Percentiles rank a stretch among this genome's conserved stretches.
Evolutionary conservation across 2,329 filamentous ascomycete genomes (phyloP).

Genomic region (Xylariaceae sp.): DNA sequence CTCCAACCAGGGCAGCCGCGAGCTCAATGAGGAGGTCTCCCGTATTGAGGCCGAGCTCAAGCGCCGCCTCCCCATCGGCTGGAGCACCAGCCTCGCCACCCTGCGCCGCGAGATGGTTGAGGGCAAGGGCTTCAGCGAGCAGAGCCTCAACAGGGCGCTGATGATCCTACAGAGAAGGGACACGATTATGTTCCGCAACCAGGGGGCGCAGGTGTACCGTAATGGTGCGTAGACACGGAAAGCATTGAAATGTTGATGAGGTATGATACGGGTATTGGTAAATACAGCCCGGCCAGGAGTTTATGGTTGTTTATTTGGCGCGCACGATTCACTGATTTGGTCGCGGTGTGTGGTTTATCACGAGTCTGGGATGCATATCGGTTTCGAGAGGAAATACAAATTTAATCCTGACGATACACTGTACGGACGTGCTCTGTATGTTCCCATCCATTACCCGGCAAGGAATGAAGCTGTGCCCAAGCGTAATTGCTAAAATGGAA

Average conservation of each 20-base stretch:
- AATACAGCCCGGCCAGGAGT: conserved; percentile 9
- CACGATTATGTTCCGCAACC: conserved; percentile 76
- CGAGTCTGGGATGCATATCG: conserved; percentile 4
- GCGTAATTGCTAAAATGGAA: too few species aligned
- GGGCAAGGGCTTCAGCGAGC: conserved; percentile 83
- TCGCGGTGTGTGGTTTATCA: conserved; percentile 5
- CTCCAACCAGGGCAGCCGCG: conserved; percentile 71
- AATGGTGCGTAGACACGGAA: conserved; percentile 53
- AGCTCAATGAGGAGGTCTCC: conserved; percentile 83
- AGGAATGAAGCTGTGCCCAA: too few species aligned
- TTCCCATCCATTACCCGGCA: too few species aligned
- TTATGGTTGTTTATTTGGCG: conserved; percentile 9
- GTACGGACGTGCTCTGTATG: neutral
- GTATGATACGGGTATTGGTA: too few species aligned
- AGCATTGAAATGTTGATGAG: neutral
- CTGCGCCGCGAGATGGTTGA: conserved; percentile 89
- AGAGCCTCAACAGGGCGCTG: conserved; percentile 76
- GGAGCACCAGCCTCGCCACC: conserved; percentile 86
- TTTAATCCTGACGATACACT: conserved; percentile 7
- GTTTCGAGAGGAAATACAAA: conserved; percentile 2
- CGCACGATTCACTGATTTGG: neutral
- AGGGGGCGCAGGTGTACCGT: conserved; percentile 67
- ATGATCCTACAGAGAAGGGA: conserved; percentile 84
- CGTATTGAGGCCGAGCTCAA: conserved; percentile 87
- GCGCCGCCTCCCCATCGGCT: conserved; percentile 85